Base-by-base conservation (phyloP, 1,139 yeast species). In the Geotrichum histeridarum region DNA sequence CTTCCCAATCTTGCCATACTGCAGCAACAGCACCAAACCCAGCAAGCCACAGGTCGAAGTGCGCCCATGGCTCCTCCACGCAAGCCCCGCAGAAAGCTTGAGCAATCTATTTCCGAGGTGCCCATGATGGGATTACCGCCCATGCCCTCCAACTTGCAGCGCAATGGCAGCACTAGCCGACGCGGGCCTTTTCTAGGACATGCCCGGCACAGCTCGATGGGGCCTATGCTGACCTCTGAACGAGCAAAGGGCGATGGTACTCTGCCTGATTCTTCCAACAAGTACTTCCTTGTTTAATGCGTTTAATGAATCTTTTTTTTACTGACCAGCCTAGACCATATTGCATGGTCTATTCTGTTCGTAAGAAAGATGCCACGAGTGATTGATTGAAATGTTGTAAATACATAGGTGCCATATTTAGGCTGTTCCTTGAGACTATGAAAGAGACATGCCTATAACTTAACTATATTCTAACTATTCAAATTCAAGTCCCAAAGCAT, bases 1-100 rank as follows among this genome's bases (percentile, higher is more conserved):
- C 33, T 51, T 12, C 54, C 54, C 14, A 38, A 46, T 14, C 42
- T 51, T 14, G 54, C 54, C 35, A 8, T 51, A 37, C 42, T 51
- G 17, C 50, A 51, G 33, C 54, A 46, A 15, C 54, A 51, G 37
- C 49, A 46, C 18, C 42, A 46, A n/a, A 32, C 42, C 12, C 47
- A 42, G 15, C 33, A 22, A 14, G 4, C 11, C n/a, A 42, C 44
- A 12, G 44, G 44, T 4, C 35, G 33, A 14, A 42, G 33, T 14
- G 44, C 44, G 9, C 44, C 44, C 33, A 42, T 42, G 44, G 44
- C 38, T n/a, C 47, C 47, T 12, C 47, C 47, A 1, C 47, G 47
- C 38, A 31, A 30, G 46, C 46, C 46, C 4, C 14, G 45, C 9
- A 11, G 47, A 31, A 7, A 14, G 36, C 27, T 43, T 7, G 38